phyloP scores from a whole-genome alignment of 352 stramenopile species.

The Phytophthora fragariaefolia region DNA sequence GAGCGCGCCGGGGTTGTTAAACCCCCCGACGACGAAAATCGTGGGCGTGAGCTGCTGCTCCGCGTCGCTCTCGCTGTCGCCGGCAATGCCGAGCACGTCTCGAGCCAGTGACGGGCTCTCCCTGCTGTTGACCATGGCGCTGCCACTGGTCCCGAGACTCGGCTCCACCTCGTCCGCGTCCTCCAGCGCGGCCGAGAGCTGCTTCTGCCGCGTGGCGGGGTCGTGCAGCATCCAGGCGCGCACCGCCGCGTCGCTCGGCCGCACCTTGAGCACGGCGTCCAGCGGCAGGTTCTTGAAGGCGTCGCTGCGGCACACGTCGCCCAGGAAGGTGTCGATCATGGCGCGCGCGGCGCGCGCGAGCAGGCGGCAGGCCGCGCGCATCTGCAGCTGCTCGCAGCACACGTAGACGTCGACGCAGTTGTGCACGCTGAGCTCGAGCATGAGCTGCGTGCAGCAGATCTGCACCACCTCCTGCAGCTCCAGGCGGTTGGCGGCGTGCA shows the following conservation, averaged over 20 bases:
- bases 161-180: conserved; percentile 5
- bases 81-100: too few relatives aligned
- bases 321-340: conserved; percentile 75
- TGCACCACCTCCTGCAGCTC: conserved; percentile 76
- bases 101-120: conserved; percentile 29
- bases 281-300: conserved; percentile 66
- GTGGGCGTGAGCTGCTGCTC: conserved; percentile 48
- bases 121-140: conserved; percentile 53
- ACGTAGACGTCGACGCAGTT: conserved; percentile 84
- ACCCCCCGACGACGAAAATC: conserved; percentile 75
- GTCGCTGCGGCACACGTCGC: conserved; percentile 58
- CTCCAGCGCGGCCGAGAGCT: conserved; percentile 28
- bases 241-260: conserved; percentile 53
- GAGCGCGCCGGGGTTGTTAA: conserved; percentile 63
- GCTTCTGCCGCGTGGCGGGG: conserved; percentile 36
- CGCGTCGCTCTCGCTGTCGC: conserved; percentile 6
- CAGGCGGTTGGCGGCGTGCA: conserved; percentile 73
- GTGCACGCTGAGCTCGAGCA: conserved; percentile 64
- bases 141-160: conserved; percentile 32
- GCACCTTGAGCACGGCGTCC: conserved; percentile 45
- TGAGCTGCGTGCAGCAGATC: conserved; percentile 76
- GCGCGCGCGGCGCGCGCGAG: conserved; percentile 61
- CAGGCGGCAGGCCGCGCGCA: conserved; percentile 51
- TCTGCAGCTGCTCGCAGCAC: conserved; percentile 64
- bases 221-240: conserved; percentile 63